Evolutionary conservation across 2,329 filamentous ascomycete species (phyloP), one percentile per base, ranked within the genome.

Genomic region (Fusarium sp.): DNA sequence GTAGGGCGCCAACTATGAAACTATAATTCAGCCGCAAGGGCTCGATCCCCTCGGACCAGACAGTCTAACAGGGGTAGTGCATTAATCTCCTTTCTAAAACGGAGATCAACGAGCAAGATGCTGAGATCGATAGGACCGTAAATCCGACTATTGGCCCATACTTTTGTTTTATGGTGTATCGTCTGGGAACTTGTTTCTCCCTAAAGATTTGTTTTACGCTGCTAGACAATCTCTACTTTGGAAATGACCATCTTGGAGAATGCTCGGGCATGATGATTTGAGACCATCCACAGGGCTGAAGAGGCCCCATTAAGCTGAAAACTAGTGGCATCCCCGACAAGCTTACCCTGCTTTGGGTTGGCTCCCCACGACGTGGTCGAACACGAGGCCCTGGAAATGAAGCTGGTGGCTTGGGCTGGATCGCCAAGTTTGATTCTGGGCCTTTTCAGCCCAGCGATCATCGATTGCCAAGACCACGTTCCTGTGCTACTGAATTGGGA

Each of bases 21-120:
- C 65, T 64, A 52, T 54, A 54, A 38, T 48, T 64, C 66, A 69
- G 66, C 65, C 65, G 49, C 66, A 69, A 31, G 35, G 41, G 48
- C 64, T 66, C 46, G 54, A 61, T 52, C 35, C 15, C 46, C 19
- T 52, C 38, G 37, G 45, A 25, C 38, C 27, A 27, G 38, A 23
- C 25, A 35, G 51, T 38, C 57, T 31, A 19, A 38, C 21, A 42
- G 46, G 58, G 33, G 37, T 25, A 16, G 4, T 33, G 29, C 39
- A 35, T 63, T 19, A 54, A 64, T 35, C 45, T 69, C 66, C 58
- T 58, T 64, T 19, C 31, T 5, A 23, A 51, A 69, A 65, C 51
- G 51, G 65, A 69, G 65, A 48, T 64, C 45, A n/a, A 31, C 11
- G 11, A 51, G n/a, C 37, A 45, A 45, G 21, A 23, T 15, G 15